Evolutionary conservation across 2,329 filamentous ascomycete genomes (phyloP), one percentile per base, ranked within the genome.

Genomic region (Exophiala lecanii-corni): DNA sequence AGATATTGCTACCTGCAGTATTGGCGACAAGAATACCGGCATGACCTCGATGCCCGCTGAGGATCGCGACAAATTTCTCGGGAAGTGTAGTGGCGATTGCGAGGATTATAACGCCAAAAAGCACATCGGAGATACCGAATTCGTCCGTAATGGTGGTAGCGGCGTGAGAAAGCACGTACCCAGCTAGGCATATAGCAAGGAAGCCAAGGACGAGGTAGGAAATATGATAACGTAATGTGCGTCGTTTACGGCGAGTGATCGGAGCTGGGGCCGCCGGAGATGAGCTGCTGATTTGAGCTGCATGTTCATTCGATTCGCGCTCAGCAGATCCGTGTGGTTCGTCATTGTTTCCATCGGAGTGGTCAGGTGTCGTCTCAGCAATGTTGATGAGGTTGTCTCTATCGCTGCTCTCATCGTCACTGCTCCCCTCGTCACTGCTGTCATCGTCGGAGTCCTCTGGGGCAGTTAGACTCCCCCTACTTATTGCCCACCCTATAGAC

Each of bases 1-100:
- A 78, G 23, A 77, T 72, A 45, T 77, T 77, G 49, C 72, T 75
- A 3, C 73, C 74, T 0, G 67, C 72, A 3, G 72, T 74, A 33
- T 71, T 75, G 0, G 73, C 74, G 4, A 73, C 69, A 6, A 78
- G 55, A 35, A 78, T 73, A 1, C 72, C 72, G 2, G 58, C 55
- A 13, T 75, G 68, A 3, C 70, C 72, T 10, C 68, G 64, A 9
- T 54, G 59, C 12, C 71, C 69, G 45, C 71, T 72, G 17, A 76
- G 48, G 3, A 75, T 60, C 1, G 74, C 68, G 35, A 77, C 53
- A 28, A 76, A 63, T 51, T 76, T 76, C 51, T 77, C 73, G 0
- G 74, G 74, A 1, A 78, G 58, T 0, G 73, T 76, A 0, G 73
- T 78, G 4, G 71, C 73, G 48, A 78, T 62, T 1, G 72, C 65